Base-by-base conservation (phyloP, 129 eudicot species). In the Lactuca saligna region DNA sequence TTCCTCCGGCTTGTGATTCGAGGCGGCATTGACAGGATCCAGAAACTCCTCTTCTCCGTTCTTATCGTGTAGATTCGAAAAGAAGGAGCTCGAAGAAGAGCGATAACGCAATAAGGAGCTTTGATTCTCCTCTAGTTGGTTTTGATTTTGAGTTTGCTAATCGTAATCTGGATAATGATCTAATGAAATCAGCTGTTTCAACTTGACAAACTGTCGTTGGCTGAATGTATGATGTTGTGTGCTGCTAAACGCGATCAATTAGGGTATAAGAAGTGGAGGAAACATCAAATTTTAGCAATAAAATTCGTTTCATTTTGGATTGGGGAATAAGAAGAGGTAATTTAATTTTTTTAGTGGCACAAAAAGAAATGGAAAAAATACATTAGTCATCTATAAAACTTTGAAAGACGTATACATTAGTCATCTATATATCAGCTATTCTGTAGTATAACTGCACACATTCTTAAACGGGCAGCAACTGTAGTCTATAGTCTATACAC, bases 11-110 rank as follows among this genome's bases (percentile, higher is more conserved):
- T 68, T 54, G 58, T 20, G 20, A 61, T 55, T 42, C 67, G 62
- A 39, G 79, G 77, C 59, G 31, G n/a, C 56, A 10, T 64, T 32
- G n/a, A 69, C 72, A 20, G 58, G 48, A 65, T 66, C 81, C 61
- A 57, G 35, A 70, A 69, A 76, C 64, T 69, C 81, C 41, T 76
- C 63, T 1, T 31, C 59, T 61, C 53, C 75, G 55, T 50, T 67
- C 12, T 76, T 70, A 41, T 79, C 83, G 3, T 86, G 57, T 15
- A 83, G 77, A 76, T 75, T 76, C 31, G 88, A 84, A 9, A 82
- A 82, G 35, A 81, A 80, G 0, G 97, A 82, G 63, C 90, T 89
- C 42, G 88, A 93, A 35, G 96, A 86, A 13, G 96, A 89, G 3
- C 95, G 78, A 44, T 66, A 79, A 15, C 86, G 70, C 57, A 73